Evolutionary conservation across 495 filamentous ascomycete genomes (phyloP), one percentile per base, ranked within the genome.

Genomic region (Aspergillus indologenus): DNA sequence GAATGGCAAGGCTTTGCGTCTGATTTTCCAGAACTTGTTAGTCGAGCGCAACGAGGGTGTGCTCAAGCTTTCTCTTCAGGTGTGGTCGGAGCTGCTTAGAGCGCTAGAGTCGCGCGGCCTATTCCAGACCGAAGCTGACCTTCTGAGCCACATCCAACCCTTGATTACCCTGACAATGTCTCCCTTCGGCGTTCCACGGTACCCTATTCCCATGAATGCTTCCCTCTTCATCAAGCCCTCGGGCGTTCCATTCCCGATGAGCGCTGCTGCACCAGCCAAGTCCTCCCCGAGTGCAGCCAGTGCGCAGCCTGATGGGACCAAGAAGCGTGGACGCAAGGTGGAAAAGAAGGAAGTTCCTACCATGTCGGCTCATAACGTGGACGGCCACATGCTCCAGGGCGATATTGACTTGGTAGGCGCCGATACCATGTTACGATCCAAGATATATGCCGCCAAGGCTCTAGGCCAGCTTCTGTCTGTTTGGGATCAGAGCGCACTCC

Each of bases 371-470:
- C 95, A 98, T 71, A 96, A 98, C 69, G 90, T 98, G 40, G 94
- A 98, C 68, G 94, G 91, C 18, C 91, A 95, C 65, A 97, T 98
- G 90, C 90, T 98, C 73, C 89, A 91, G 65, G 94, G 94, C 45
- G 94, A 98, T 67, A 87, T 97, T 54, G 94, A 98, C 63, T 77
- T 98, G 45, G 92, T 98, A 24, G 92, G 95, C 47, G 78, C 87
- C 51, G 95, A 98, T 56, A 87, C 85, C 5, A 83, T 98, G 65
- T 81, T 97, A 55, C 84, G 92, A 62, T 96, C 92, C 7, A 91
- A 92, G 69, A 87, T 96, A 42, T 88, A 85, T 65, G 90, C 92
- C 7, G 89, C 92, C 19, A 83, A 81, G 67, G 95, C 94, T 15
- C 83, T 97, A 62, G 94, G 93, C 26, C 66, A 78, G 47, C 60